These are phyloP conservation scores for Salisapilia sapeloensis DNA, from an alignment of 352 stramenopile genomes.

Conservation along the genomic window DNA sequence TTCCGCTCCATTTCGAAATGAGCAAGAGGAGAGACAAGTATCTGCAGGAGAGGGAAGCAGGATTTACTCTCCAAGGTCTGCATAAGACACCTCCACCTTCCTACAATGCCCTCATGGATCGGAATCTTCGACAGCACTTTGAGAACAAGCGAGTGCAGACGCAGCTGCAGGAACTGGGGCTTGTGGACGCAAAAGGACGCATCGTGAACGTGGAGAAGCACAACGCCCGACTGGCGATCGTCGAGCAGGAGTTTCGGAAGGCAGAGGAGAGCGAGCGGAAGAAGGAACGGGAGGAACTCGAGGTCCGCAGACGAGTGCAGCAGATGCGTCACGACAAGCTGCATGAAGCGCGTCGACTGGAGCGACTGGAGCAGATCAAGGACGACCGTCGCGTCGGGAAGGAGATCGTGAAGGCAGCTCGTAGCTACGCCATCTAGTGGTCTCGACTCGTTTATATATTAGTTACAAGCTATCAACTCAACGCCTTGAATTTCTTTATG, in stretches of 20 bases:
- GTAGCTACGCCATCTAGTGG: constrained; percentile 44
- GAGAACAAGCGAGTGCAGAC: constrained; percentile 58
- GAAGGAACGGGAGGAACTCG: constrained; percentile 67
- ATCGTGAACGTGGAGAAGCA: constrained; percentile 83
- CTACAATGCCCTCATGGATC: constrained; percentile 83
- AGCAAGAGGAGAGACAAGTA: constrained; percentile 25
- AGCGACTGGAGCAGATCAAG: constrained; percentile 78
- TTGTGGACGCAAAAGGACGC: constrained; percentile 77
- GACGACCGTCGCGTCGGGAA: constrained; percentile 76
- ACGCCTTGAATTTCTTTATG: no score
- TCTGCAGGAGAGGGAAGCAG: constrained; percentile 29
- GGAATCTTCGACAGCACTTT: constrained; percentile 83
- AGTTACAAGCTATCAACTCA: no score
- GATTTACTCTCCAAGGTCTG: constrained; percentile 36
- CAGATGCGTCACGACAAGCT: constrained; percentile 77
- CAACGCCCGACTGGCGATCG: constrained; percentile 81
- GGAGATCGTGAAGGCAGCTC: constrained; percentile 70
- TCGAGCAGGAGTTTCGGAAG: constrained; percentile 84
- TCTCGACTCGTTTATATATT: no score
- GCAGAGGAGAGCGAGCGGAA: constrained; percentile 64
- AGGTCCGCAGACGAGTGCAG: constrained; percentile 77
- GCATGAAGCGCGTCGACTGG: constrained; percentile 53
- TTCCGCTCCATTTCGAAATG: no score
- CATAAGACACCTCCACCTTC: constrained; percentile 51
- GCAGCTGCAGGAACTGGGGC: constrained; percentile 58